Base-by-base conservation (phyloP, 2,329 filamentous ascomycete species). In the Colletotrichum filicis region DNA sequence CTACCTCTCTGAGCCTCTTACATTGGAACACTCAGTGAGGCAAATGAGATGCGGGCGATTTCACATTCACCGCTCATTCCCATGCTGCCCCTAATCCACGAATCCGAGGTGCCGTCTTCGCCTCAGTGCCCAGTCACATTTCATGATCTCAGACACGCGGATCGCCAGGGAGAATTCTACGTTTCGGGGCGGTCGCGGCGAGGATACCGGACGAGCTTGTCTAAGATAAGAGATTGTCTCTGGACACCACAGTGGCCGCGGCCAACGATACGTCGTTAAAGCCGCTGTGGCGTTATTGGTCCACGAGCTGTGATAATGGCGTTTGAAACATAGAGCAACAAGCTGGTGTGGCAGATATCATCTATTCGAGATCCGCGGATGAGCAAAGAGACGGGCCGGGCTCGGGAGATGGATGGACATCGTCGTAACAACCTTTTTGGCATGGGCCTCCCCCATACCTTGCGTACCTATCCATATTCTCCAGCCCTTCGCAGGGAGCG, bases 1-100 rank as follows among this genome's bases (percentile, higher is more conserved):
- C 37, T 42, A 42, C 14, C 37, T 16, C 14, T 42, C 37, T 42
- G 37, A 19, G 30, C 12, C 9, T 32, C 56, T 11, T 53, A 24
- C 5, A 66, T 66, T 58, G 22, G 61, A 55, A 42, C 16, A 19
- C 28, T 49, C 6, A 35, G 30, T 9, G 46, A 26, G 62, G 35
- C 66, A 66, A 65, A 61, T 56, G 55, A 22, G 42, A n/a, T 16
- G 67, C n/a, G 22, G 28, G 14, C 53, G 60, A n/a, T 30, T 69
- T 53, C 22, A 56, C n/a, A 19, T 12, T 70, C 70, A 70, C 70
- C 70, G 70, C 70, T 73, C 55, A 70, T 70, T 65, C 60, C 46
- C 3, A 11, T 22, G 19, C 19, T 14, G 19, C 26, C 26, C 42
- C 19, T 19, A 56, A 56, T 28, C 53, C 26, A 12, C 53, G 53